phyloP scores from a whole-genome alignment of 352 stramenopile genomes.

The Phytophthora europaea region DNA sequence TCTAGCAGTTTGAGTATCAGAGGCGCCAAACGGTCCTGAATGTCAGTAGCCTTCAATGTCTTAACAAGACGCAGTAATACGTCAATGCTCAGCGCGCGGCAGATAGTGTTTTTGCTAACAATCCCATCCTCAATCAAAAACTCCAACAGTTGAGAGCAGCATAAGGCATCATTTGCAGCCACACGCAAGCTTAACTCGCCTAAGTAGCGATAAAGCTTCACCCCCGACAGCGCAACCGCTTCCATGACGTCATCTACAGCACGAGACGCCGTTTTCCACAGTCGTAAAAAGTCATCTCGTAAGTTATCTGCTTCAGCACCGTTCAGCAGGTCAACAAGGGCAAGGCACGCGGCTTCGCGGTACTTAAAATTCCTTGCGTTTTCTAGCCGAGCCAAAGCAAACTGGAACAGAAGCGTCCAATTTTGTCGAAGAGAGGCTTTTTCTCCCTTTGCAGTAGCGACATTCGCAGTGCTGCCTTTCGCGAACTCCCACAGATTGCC shows the following conservation, averaged over 20 bases:
- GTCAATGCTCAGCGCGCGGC: conserved; percentile 75
- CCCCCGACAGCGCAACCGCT: conserved; percentile 59
- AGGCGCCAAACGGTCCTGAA: conserved; percentile 65
- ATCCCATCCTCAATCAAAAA: conserved; percentile 81
- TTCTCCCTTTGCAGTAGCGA: conserved; percentile 40
- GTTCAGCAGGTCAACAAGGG: conserved; percentile 74
- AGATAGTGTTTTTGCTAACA: conserved; percentile 72
- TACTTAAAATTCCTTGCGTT: conserved; percentile 86
- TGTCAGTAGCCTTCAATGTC: conserved; percentile 55
- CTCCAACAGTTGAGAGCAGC: conserved; percentile 63
- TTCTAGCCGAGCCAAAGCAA: conserved; percentile 68
- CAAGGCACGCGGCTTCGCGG: conserved; percentile 73
- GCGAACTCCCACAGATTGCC: conserved; percentile 74
- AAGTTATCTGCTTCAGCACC: conserved; percentile 59
- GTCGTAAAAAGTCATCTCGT: conserved; percentile 54
- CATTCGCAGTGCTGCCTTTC: conserved; percentile 40
- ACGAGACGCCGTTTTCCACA: conserved; percentile 77
- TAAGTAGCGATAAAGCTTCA: conserved; percentile 83
- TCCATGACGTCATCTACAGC: conserved; percentile 88
- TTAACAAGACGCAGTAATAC: conserved; percentile 80
- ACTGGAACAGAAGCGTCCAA: conserved; percentile 64
- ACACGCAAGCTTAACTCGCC: conserved; percentile 82
- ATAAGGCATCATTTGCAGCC: conserved; percentile 55
- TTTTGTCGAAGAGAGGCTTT: conserved; percentile 65
- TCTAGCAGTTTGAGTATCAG: conserved; percentile 77